These are phyloP conservation scores for Sphagnum contortum DNA, from an alignment of 225 moss, liverwort and hornwort species.

Conservation along the genomic window DNA sequence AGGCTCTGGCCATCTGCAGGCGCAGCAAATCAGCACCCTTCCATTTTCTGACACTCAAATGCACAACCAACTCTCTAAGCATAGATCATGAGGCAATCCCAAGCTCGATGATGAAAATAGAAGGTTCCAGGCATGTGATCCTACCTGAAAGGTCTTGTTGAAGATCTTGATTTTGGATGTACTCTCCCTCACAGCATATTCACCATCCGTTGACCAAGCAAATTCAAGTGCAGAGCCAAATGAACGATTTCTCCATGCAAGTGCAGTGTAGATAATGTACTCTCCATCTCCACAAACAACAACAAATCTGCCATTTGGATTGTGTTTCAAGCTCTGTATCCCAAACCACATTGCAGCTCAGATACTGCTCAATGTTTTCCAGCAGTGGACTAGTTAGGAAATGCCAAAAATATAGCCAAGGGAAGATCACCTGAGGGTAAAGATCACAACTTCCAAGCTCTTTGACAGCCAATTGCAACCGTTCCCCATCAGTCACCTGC, in stretches of 20 bases:
- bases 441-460: conserved; percentile 98
- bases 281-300: conserved; percentile 96
- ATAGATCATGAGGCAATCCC: too few species aligned
- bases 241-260: conserved; percentile 93
- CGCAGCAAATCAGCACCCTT: too few species aligned
- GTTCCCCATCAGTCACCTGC: conserved; percentile 95
- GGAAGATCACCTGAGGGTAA: conserved; percentile 75
- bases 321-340: conserved; percentile 85
- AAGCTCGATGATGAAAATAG: neutral
- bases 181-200: conserved; percentile 92
- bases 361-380: too few species aligned
- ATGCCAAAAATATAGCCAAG: too few species aligned
- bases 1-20: too few species aligned
- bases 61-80: too few species aligned
- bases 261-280: conserved; percentile 89
- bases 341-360: neutral
- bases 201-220: conserved; percentile 81
- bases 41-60: too few species aligned
- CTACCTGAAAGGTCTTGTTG: conserved; percentile 84
- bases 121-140: neutral
- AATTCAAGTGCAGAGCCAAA: conserved; percentile 90
- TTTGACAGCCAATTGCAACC: conserved; percentile 88
- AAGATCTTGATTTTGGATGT: conserved; percentile 92
- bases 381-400: too few species aligned
- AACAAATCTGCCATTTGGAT: conserved; percentile 89